Evolutionary conservation across 2,329 filamentous ascomycete species (phyloP), one percentile per base, ranked within the genome.

Genomic region (Cladosporium colombiae): DNA sequence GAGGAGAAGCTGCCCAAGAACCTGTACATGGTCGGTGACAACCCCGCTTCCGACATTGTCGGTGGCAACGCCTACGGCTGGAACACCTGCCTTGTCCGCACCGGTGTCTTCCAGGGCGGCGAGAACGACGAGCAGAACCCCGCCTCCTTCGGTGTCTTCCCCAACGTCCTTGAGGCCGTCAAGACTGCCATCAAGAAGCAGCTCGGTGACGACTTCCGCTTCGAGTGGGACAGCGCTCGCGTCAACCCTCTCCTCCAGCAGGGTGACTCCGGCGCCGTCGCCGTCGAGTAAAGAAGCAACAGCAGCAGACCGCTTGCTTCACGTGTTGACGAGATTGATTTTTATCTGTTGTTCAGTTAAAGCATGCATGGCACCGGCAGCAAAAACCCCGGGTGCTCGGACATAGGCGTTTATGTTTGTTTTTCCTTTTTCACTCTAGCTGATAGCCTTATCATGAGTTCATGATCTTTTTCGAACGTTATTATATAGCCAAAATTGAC

Each of bases 41-140:
- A 91, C 81, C 89, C 89, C 7, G 87, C 87, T 29, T 90, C 87
- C 29, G 89, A 91, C 75, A 91, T 91, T 73, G 83, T 90, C 69
- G 90, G 90, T 68, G 90, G 89, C 68, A 92, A 92, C 83, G 90
- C 89, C 85, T 91, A 92, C 78, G 89, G 89, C 67, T 92, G 90
- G 90, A 92, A 92, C 80, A 92, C 90, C 3, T 92, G 90, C 74
- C 80, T 92, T 64, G 90, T 92, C 65, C 86, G 89, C 74, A 92
- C 90, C 0, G 90, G 90, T 79, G 89, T 92, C 57, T 92, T 90
- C 85, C 88, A 91, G 80, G 90, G 90, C 68, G 89, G 86, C 21
- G 89, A 87, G 66, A 92, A 92, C 75, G 90, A 92, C 74, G 84
- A 89, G 77, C 83, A 91, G 79, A 92, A 91, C 80, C 90, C 90